These are phyloP conservation scores for Fusarium nelsonii DNA, from an alignment of 2,329 filamentous ascomycete species.

Conservation along the genomic window DNA sequence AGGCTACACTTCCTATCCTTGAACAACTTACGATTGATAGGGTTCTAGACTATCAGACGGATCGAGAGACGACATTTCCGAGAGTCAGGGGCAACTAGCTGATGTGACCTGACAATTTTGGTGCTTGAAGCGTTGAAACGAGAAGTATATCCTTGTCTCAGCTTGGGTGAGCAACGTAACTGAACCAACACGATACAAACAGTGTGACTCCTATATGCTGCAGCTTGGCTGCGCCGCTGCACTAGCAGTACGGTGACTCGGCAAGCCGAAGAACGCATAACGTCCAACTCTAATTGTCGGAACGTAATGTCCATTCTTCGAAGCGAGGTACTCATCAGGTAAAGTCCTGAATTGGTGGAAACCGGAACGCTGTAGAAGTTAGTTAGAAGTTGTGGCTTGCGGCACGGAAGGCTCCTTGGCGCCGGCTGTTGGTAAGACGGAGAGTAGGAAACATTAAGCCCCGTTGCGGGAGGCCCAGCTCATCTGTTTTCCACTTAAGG, in stretches of 20 bases:
- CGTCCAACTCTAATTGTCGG: neutral
- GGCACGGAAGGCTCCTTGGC: neutral
- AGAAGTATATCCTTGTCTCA: neutral
- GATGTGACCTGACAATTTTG: conserved; percentile 7
- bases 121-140: neutral
- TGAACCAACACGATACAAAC: neutral
- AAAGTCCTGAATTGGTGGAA: neutral
- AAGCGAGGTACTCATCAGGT: neutral
- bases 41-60: conserved; percentile 7
- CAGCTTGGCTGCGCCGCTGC: conserved; percentile 1
- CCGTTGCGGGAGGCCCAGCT: no score
- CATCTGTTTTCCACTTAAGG: no score
- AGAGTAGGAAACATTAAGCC: no score
- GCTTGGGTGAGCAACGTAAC: neutral
- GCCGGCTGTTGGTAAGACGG: neutral
- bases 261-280: neutral
- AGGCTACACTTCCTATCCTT: neutral
- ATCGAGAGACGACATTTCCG: neutral
- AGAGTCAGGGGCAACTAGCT: neutral
- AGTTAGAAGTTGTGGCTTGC: conserved; percentile 1
- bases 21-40: conserved; percentile 16
- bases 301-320: neutral
- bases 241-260: neutral
- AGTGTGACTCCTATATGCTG: neutral
- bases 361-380: neutral